Evolutionary conservation across 1,284 basidiomycete genomes (phyloP).

Genomic region (Omphalotus olearius): DNA sequence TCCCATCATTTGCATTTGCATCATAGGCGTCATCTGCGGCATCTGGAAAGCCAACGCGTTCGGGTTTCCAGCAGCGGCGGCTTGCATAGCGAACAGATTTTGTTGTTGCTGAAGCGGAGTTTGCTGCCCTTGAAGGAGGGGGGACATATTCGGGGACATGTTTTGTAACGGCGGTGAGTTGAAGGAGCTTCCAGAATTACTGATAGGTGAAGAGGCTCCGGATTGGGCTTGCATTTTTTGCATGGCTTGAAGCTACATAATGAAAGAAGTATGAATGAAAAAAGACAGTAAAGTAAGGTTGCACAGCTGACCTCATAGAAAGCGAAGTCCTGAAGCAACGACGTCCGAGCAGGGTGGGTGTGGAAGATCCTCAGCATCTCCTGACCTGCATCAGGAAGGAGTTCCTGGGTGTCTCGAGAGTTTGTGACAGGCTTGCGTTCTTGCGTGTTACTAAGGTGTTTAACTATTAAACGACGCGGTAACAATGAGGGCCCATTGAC

Average conservation of each 20-base stretch:
- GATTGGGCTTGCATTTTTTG: slow-evolving; percentile 62
- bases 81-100: slow-evolving; percentile 42
- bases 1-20: slow-evolving; percentile 64
- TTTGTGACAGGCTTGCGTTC: slow-evolving; percentile 97
- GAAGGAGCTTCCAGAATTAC: slow-evolving; percentile 31
- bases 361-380: slow-evolving; percentile 95
- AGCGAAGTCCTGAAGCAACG: slow-evolving; percentile 89
- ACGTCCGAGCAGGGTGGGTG: slow-evolving; percentile 86
- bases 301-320: slow-evolving; percentile 64
- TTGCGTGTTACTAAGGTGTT: slow-evolving; percentile 75
- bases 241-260: slow-evolving; percentile 65
- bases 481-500: slow-evolving; percentile 3
- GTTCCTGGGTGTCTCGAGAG: slow-evolving; percentile 88
- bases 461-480: slow-evolving; percentile 17
- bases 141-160: slow-evolving; percentile 34
- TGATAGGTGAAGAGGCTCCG: slow-evolving; percentile 37
- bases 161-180: slow-evolving; percentile 37
- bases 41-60: slow-evolving; percentile 50
- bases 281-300: not conserved
- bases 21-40: slow-evolving; percentile 56
- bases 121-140: slow-evolving; percentile 19
- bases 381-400: slow-evolving; percentile 89
- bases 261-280: slow-evolving; percentile 7
- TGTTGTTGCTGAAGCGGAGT: slow-evolving; percentile 27
- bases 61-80: slow-evolving; percentile 33